Evolutionary conservation across 2,329 filamentous ascomycete species (phyloP), one percentile per base, ranked within the genome.

Genomic region (Dactylonectria macrodidyma): DNA sequence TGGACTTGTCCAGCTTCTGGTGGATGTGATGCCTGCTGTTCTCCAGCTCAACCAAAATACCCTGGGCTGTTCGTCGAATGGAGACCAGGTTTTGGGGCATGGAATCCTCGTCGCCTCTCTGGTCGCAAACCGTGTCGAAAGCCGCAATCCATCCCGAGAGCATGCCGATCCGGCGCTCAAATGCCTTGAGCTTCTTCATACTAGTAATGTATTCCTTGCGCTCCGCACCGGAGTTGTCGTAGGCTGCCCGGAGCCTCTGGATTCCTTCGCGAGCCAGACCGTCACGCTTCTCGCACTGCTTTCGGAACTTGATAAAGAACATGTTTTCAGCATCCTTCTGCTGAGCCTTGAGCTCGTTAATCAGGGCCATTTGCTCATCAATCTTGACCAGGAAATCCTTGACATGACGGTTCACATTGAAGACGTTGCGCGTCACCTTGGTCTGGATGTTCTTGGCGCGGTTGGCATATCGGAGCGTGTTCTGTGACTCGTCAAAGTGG

Each of bases 331-430:
- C 92, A 63, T 98, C 93, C 79, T 95, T 97, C 78, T 97, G 94
- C 80, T 98, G 94, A 30, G 93, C 93, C 83, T 96, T 95, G 62
- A 99, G 89, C 79, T 98, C 95, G 74, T 97, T 97, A 81, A 99
- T 99, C 77, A 98, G 83, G n/a, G 91, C 92, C 88, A 97, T 95
- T 80, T 99, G 95, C 83, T 99, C 96, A 78, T 99, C 95, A 76
- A 99, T 99, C 87, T 98, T 98, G 85, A 98, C 96, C 79, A 99
- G 84, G 83, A 97, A 99, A 82, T 99, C 96, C 85, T 99, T 99
- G 77, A 99, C 96, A 82, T 99, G 96, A 69, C 96, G 93, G 80
- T 99, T 98, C 71, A 99, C 96, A 80, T 99, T 99, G 84, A 97
- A 99, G 26, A 98, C 95, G 78, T 99, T 99, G 77, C 95, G 91